Evolutionary conservation across 768 basidiomycete species (phyloP).

Genomic region (Boletus vermiculosoides): DNA sequence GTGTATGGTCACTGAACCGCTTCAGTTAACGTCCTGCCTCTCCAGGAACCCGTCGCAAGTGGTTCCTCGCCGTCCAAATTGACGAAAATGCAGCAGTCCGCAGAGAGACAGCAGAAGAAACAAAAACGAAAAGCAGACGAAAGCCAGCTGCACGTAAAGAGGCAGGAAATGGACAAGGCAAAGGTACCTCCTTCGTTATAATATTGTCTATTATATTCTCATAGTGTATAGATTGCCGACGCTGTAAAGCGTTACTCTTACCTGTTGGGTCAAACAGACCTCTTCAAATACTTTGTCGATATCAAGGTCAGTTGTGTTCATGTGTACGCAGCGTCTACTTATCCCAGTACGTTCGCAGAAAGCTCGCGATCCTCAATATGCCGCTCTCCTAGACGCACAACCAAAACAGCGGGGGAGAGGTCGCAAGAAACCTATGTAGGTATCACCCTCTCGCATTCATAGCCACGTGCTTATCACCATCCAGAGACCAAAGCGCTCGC

Average conservation of each 20-base stretch:
- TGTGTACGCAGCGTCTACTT: not conserved
- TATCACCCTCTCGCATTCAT: constrained; percentile 6
- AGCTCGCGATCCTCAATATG: constrained; percentile 91
- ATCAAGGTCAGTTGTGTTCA: constrained; percentile 64
- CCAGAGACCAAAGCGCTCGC: constrained; percentile 71
- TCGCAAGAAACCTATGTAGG: constrained; percentile 76
- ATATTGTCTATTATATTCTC: constrained; percentile 5
- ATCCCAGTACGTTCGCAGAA: constrained; percentile 43
- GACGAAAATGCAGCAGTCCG: constrained; percentile 38
- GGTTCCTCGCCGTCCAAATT: constrained; percentile 32
- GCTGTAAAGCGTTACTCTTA: constrained; percentile 97
- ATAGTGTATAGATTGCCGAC: constrained; percentile 66
- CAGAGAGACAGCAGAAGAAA: constrained; percentile 44
- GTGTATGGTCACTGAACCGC: not conserved
- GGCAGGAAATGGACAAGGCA: constrained; percentile 85
- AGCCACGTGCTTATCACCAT: constrained; percentile 5
- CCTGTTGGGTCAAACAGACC: constrained; percentile 95
- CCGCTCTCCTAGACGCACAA: constrained; percentile 83
- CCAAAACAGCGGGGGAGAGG: constrained; percentile 82
- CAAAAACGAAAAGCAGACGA: constrained; percentile 67
- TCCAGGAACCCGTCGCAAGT: constrained; percentile 21
- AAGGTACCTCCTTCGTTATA: constrained; percentile 51
- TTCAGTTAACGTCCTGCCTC: constrained; percentile 2
- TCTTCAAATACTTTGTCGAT: constrained; percentile 98
- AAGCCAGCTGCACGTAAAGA: constrained; percentile 63